Percentiles rank a stretch among this genome's conserved stretches.
Evolutionary conservation across 495 filamentous ascomycete genomes (phyloP).

Genomic region (Aspergillus wentii): DNA sequence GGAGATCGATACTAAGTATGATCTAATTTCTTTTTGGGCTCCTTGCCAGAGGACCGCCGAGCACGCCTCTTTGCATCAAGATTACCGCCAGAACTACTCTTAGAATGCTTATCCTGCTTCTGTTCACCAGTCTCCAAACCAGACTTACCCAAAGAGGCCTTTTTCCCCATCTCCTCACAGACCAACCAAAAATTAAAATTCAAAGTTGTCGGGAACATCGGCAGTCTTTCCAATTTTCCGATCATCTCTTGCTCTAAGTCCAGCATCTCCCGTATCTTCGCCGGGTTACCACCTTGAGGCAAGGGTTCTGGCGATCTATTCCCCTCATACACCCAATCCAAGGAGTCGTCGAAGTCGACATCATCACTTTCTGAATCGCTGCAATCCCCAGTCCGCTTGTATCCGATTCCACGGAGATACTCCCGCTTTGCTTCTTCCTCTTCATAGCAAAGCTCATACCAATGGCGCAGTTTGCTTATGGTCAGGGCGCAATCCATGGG

Average conservation of each 20-base stretch:
- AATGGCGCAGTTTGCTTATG: slow-evolving; percentile 1
- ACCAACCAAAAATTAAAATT: not conserved
- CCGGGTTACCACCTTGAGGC: not conserved
- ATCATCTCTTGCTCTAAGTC: not conserved
- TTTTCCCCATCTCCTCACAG: no score
- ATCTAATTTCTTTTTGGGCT: no score
- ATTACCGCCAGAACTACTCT: no score
- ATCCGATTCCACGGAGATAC: not conserved
- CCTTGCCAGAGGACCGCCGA: no score
- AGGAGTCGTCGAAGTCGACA: not conserved
- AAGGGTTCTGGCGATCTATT: not conserved
- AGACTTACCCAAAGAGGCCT: no score
- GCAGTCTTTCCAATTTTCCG: not conserved
- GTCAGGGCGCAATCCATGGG: not conserved
- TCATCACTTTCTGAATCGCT: not conserved
- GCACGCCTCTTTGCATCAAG: no score
- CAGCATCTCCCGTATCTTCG: no score
- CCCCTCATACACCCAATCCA: slow-evolving; percentile 1
- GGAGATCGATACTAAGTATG: no score
- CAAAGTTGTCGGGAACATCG: not conserved
- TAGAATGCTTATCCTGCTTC: no score
- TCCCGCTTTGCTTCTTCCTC: slow-evolving; percentile 1
- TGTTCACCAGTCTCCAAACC: no score
- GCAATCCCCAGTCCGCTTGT: not conserved
- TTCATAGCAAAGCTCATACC: not conserved